Conservation (phyloP, 2,329 filamentous ascomycete genomes). For the Penicillium sp. region DNA sequence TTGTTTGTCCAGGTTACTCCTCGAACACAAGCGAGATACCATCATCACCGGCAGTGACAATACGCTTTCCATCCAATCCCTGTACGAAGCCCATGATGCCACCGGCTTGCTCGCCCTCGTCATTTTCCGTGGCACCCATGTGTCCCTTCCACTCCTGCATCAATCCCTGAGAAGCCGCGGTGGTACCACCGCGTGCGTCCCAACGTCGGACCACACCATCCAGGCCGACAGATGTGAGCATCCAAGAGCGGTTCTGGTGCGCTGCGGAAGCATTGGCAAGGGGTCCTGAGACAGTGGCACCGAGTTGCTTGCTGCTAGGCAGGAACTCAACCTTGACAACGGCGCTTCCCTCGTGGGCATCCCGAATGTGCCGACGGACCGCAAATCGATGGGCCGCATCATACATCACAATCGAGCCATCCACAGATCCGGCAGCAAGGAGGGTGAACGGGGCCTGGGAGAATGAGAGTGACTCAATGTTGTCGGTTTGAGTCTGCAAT, state of each 20-base stretch:
- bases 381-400: constrained; percentile 85
- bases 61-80: constrained; percentile 66
- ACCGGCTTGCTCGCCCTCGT: constrained; percentile 73
- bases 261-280: constrained; percentile 27
- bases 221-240: constrained; percentile 85
- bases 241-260: constrained; percentile 55
- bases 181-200: constrained; percentile 72
- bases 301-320: constrained; percentile 42
- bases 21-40: constrained; percentile 50
- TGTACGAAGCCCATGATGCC: constrained; percentile 92
- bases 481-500: constrained; percentile 73
- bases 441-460: constrained; percentile 60
- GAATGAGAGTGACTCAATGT: constrained; percentile 74
- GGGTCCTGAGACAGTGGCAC: constrained; percentile 27
- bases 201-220: constrained; percentile 88
- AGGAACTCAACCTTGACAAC: constrained; percentile 94
- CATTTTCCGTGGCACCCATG: constrained; percentile 40
- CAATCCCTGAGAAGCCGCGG: constrained; percentile 66
- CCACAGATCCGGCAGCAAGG: constrained; percentile 63
- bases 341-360: constrained; percentile 82
- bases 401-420: constrained; percentile 75
- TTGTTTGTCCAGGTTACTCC: constrained; percentile 26
- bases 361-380: constrained; percentile 75
- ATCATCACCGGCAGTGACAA: constrained; percentile 92
- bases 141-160: constrained; percentile 90